Percentiles rank a stretch among this genome's conserved stretches.
phyloP scores from a whole-genome alignment of 768 basidiomycete species.

The Rubroboletus satanas region DNA sequence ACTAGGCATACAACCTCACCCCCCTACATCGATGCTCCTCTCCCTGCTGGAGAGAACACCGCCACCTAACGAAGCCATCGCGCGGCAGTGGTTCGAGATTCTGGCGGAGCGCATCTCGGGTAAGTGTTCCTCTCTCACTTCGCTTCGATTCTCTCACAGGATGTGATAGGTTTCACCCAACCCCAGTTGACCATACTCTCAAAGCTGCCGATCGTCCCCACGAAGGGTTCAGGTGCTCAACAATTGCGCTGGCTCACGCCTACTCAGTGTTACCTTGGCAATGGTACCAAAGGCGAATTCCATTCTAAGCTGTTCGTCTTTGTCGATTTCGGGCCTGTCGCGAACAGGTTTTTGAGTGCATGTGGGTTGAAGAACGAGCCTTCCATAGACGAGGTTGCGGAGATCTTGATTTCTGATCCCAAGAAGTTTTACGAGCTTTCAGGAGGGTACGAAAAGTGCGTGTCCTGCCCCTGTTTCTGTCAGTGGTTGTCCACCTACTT shows the following conservation, averaged over 20 bases:
- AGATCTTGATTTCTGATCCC: slow-evolving; percentile 66
- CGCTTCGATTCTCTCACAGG: not conserved
- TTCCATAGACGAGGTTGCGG: slow-evolving; percentile 75
- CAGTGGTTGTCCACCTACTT: not conserved
- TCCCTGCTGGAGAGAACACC: slow-evolving; percentile 55
- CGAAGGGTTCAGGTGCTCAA: slow-evolving; percentile 33
- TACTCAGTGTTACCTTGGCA: slow-evolving; percentile 65
- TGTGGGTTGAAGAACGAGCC: slow-evolving; percentile 89
- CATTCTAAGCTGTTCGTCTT: slow-evolving; percentile 84
- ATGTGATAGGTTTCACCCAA: slow-evolving; percentile 50
- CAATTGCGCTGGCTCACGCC: slow-evolving; percentile 52
- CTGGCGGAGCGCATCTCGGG: slow-evolving; percentile 61
- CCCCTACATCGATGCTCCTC: slow-evolving; percentile 59
- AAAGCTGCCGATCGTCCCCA: slow-evolving; percentile 63
- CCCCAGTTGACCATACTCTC: slow-evolving; percentile 57
- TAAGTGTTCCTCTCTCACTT: slow-evolving; percentile 29
- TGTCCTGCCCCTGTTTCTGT: not conserved
- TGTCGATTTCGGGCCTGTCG: slow-evolving; percentile 79
- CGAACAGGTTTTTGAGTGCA: slow-evolving; percentile 79
- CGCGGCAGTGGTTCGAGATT: slow-evolving; percentile 62
- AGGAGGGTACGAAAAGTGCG: slow-evolving; percentile 66
- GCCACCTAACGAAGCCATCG: slow-evolving; percentile 51
- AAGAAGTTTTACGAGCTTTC: slow-evolving; percentile 66
- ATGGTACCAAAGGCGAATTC: slow-evolving; percentile 49
- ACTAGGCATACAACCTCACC: slow-evolving; percentile 67